Evolutionary conservation across 2,329 filamentous ascomycete genomes (phyloP).

Genomic region (Pseudogymnoascus sp.): DNA sequence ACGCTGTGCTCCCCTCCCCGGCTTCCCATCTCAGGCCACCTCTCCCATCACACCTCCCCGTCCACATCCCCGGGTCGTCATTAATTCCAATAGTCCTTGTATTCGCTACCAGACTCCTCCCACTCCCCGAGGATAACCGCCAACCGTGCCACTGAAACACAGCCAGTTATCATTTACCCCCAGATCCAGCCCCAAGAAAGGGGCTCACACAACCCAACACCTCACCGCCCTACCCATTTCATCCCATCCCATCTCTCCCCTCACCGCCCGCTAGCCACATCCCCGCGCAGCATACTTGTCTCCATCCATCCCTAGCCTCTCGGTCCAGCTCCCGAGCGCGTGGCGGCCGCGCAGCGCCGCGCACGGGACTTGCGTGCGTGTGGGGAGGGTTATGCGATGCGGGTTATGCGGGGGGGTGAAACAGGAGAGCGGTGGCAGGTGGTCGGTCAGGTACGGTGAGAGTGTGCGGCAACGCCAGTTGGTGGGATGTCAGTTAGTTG

Average conservation of each 20-base stretch:
- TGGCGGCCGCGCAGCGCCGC: neutral
- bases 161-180: neutral
- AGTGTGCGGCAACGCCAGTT: neutral
- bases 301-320: neutral
- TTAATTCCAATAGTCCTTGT: neutral
- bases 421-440: neutral
- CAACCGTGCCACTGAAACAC: neutral
- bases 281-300: neutral
- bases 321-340: neutral
- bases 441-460: neutral
- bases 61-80: neutral
- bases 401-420: neutral
- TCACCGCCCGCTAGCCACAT: neutral
- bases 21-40: neutral
- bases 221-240: neutral
- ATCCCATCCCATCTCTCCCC: neutral
- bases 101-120: neutral
- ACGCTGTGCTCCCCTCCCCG: neutral
- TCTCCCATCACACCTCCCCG: neutral
- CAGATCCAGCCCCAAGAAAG: neutral
- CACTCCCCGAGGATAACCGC: neutral
- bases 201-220: neutral
- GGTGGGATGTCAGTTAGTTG: neutral
- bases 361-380: neutral
- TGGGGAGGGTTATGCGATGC: neutral